These are phyloP conservation scores for Lipomyces anomalus DNA, from an alignment of 805 yeast species.

Conservation along the genomic window DNA sequence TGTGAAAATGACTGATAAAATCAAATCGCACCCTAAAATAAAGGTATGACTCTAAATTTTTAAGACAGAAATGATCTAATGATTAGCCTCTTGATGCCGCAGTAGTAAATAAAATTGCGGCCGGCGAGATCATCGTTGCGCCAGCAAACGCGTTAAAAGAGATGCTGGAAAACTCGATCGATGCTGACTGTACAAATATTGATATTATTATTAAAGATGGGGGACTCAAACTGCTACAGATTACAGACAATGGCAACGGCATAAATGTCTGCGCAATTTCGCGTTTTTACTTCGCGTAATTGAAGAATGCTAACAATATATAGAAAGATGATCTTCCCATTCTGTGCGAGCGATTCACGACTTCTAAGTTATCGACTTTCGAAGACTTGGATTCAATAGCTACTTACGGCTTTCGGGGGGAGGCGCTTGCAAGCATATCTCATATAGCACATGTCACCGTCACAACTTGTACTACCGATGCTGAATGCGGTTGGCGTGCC, in stretches of 20 bases:
- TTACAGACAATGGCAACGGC: slow-evolving; percentile 86
- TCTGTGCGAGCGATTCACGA: slow-evolving; percentile 87
- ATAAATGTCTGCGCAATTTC: slow-evolving; percentile 37
- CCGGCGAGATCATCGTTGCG: slow-evolving; percentile 91
- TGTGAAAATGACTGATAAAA: too few species aligned
- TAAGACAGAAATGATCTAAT: too few species aligned
- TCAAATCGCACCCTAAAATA: too few species aligned
- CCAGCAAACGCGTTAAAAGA: slow-evolving; percentile 95
- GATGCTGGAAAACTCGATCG: slow-evolving; percentile 84
- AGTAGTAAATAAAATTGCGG: slow-evolving; percentile 89
- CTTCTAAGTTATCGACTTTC: slow-evolving; percentile 70
- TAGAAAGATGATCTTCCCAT: slow-evolving; percentile 62
- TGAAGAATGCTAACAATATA: background rate
- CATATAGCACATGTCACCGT: slow-evolving; percentile 81
- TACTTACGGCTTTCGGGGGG: slow-evolving; percentile 95
- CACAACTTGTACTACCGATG: slow-evolving; percentile 54
- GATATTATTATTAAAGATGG: slow-evolving; percentile 88
- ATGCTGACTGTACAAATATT: slow-evolving; percentile 68
- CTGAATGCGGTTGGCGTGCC: slow-evolving; percentile 37
- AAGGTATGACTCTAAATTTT: too few species aligned
- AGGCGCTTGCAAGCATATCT: slow-evolving; percentile 90
- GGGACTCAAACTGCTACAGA: slow-evolving; percentile 78
- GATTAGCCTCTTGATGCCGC: slow-evolving; percentile 50
- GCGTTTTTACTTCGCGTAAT: background rate
- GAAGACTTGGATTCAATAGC: slow-evolving; percentile 66